Conservation (phyloP, 2,329 filamentous ascomycete species). For the Apiospora phragmitis region DNA sequence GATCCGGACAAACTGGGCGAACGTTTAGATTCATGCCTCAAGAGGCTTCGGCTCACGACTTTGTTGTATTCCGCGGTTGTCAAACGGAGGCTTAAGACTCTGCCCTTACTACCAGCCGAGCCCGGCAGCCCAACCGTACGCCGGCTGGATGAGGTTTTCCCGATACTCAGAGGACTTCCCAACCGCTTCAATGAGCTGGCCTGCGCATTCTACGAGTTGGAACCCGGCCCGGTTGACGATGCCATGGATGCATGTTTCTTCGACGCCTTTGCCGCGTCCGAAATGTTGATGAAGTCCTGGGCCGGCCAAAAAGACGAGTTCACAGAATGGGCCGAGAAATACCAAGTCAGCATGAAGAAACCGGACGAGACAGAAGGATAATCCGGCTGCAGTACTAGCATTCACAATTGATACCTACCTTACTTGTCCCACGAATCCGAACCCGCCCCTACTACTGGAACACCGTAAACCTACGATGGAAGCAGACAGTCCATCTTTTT, state of each 20-base stretch:
- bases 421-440: background rate
- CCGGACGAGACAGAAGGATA: constrained; percentile 22
- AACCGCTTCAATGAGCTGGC: constrained; percentile 71
- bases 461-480: background rate
- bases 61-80: constrained; percentile 69
- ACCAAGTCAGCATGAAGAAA: constrained; percentile 54
- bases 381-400: background rate
- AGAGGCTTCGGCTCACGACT: constrained; percentile 65
- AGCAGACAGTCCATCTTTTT: background rate
- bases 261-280: constrained; percentile 57
- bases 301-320: constrained; percentile 71
- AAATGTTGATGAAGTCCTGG: constrained; percentile 62
- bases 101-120: constrained; percentile 44
- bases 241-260: constrained; percentile 60
- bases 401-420: background rate
- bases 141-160: constrained; percentile 57
- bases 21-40: constrained; percentile 64
- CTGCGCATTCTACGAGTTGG: constrained; percentile 69
- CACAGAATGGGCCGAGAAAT: constrained; percentile 69
- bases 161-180: constrained; percentile 59
- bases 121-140: constrained; percentile 34
- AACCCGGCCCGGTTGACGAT: constrained; percentile 57
- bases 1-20: constrained; percentile 65
- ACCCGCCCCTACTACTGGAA: background rate
- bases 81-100: constrained; percentile 67